Evolutionary conservation across 2,329 filamentous ascomycete genomes (phyloP), one percentile per base, ranked within the genome.

Genomic region (Emergomyces pasteurianus): DNA sequence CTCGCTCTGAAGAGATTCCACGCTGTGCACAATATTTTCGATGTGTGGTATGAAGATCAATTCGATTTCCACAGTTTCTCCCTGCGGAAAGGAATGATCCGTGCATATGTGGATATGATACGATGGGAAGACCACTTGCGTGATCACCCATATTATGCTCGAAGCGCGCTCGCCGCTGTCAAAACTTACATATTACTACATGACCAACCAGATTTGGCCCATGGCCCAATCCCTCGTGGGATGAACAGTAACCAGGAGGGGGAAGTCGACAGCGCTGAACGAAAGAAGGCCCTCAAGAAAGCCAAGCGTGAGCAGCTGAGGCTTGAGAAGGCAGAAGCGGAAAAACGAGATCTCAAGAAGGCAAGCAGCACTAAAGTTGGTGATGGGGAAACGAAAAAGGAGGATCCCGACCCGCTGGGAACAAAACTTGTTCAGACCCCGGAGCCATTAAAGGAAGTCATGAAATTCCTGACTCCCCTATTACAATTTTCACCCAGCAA

Each of bases 31-130:
- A 90, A 89, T 75, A 95, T 99, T 66, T 99, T 99, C 69, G 92
- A 97, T 66, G 86, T 90, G 23, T 99, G 94, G 94, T 88, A 95
- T 71, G 95, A 99, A 73, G 94, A 99, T 68, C 94, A 99, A 71
- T 96, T 97, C 69, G 94, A 99, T 73, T 99, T 99, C 79, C 95
- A 99, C 80, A 90, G 86, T 72, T 99, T 99, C 75, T 96, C 91
- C 23, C 79, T 99, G n/a, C 83, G 94, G 23, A 99, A 97, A 75
- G 95, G 95, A 16, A 92, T 96, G 80, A 90, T 97, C 63, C 83
- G 92, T 61, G 89, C 94, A 1, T 99, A 99, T 71, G 80, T 99
- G 47, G 92, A 96, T 68, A 96, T 99, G 90, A 81, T 99, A 54
- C 85, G 88, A 67, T 99, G 94, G 95, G 92, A 97, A 72, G 92